Base-by-base conservation (phyloP, 2,329 filamentous ascomycete species). In the Dactylellina leptospora region DNA sequence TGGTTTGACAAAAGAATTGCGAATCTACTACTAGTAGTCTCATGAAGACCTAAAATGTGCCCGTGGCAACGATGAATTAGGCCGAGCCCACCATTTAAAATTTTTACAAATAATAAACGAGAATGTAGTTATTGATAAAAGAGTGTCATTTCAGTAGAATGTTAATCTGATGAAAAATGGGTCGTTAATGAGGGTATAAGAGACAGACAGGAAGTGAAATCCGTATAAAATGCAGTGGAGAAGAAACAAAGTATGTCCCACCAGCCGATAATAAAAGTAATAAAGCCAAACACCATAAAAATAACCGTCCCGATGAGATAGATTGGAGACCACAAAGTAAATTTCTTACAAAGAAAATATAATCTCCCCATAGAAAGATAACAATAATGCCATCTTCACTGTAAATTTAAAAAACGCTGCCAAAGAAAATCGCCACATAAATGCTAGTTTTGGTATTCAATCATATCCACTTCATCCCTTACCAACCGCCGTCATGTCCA, bases 101-200 rank as follows among this genome's bases (percentile, higher is more conserved):
- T 33, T 33, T 33, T 5, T 33, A 33, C 5, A 33, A 33, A 33
- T 33, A 33, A 33, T 6, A 33, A 33, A 33, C 5, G 28, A 33
- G 4, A 10, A 42, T 9, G n/a, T 16, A 8, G 6, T 45, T 22
- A 22, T 20, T 23, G 18, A 22, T 4, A 16, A 51, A 33, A 51
- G 27, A 28, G n/a, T 51, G 47, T 51, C 27, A 38, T 48, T 36
- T 36, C 25, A 38, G 28, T 38, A 23, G 16, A 33, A 22, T 38
- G 22, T 2, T 36, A 36, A 16, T 9, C 23, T 38, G 22, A 23
- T 2, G 25, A 51, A 45, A 47, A 56, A n/a, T 30, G 18, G 42
- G 56, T 70, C 64, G 64, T 69, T 62, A 70, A 70, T 36, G 50
- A 61, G 64, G 64, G 64, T 70, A 70, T 70, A 70, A 47, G 18